phyloP scores from a whole-genome alignment of 2,329 filamentous ascomycete genomes.

The Trichoderma brevicompactum region DNA sequence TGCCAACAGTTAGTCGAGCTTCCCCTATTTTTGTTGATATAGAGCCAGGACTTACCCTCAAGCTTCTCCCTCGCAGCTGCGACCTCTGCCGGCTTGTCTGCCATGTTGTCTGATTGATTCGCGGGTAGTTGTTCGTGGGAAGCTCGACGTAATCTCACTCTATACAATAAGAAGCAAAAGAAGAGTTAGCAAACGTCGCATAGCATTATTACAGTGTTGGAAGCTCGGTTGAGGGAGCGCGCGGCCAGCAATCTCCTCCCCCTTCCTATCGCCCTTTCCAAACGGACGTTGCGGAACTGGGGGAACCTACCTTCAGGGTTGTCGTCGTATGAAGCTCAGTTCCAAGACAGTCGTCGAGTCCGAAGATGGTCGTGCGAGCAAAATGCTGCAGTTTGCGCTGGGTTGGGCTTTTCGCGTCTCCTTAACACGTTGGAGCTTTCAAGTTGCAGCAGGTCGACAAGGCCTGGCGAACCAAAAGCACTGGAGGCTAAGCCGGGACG shows the following conservation, averaged over 20 bases:
- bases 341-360: not conserved
- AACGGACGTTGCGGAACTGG: not conserved
- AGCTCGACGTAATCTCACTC: not conserved
- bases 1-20: slow-evolving; percentile 31
- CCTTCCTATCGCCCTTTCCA: not conserved
- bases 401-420: slow-evolving; percentile 8
- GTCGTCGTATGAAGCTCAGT: not conserved
- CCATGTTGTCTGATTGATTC: slow-evolving; percentile 37
- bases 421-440: slow-evolving; percentile 10
- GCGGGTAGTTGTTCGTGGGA: not conserved
- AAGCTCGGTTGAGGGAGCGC: not conserved
- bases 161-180: not conserved
- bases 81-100: slow-evolving; percentile 48
- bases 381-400: not conserved
- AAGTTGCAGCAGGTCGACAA: not conserved
- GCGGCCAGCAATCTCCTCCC: not conserved
- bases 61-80: slow-evolving; percentile 72
- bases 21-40: not conserved
- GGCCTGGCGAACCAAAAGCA: slow-evolving; percentile 13
- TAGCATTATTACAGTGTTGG: not conserved
- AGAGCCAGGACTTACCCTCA: slow-evolving; percentile 60
- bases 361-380: not conserved
- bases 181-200: not conserved
- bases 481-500: slow-evolving; percentile 22
- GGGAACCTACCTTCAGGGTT: not conserved